Conservation (phyloP, 768 basidiomycete species). For the Boletus rex-veris region DNA sequence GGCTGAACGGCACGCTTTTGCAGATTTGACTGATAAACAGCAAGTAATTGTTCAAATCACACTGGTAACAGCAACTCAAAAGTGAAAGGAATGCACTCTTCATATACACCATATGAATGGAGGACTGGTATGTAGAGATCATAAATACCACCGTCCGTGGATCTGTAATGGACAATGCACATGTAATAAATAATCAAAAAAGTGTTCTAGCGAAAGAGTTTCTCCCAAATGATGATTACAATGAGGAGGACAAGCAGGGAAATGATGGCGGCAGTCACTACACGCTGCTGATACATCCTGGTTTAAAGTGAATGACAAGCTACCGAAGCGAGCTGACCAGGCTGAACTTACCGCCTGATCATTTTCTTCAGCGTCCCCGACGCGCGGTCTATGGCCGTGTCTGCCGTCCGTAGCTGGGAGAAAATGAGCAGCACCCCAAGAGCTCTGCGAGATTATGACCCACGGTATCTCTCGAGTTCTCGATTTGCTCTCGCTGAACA, state of each 20-base stretch:
- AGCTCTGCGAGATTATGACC: constrained; percentile 19
- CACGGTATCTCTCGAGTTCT: constrained; percentile 88
- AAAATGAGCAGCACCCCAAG: not conserved
- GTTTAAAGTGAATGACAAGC: constrained; percentile 19
- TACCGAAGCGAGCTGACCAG: not conserved
- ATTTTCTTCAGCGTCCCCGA: constrained; percentile 91
- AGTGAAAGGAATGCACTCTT: constrained; percentile 33
- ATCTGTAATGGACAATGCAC: constrained; percentile 13
- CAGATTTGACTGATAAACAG: constrained; percentile 28
- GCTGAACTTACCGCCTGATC: constrained; percentile 76
- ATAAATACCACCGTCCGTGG: constrained; percentile 28
- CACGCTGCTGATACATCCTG: constrained; percentile 97
- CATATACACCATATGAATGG: constrained; percentile 29
- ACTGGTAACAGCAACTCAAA: not conserved
- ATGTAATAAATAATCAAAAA: constrained; percentile 10
- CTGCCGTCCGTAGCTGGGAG: constrained; percentile 75
- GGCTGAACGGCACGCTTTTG: constrained; percentile 24
- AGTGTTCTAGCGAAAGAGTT: constrained; percentile 46
- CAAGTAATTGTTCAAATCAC: constrained; percentile 5
- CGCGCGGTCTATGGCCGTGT: constrained; percentile 86
- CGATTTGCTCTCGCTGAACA: constrained; percentile 89
- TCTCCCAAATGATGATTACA: constrained; percentile 75
- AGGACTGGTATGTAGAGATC: constrained; percentile 15
- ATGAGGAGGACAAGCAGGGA: constrained; percentile 82
- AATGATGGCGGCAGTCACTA: constrained; percentile 85